Evolutionary conservation across 208 protist species (phyloP), one percentile per base, ranked within the genome.

Genomic region (Crithidia bombi): DNA sequence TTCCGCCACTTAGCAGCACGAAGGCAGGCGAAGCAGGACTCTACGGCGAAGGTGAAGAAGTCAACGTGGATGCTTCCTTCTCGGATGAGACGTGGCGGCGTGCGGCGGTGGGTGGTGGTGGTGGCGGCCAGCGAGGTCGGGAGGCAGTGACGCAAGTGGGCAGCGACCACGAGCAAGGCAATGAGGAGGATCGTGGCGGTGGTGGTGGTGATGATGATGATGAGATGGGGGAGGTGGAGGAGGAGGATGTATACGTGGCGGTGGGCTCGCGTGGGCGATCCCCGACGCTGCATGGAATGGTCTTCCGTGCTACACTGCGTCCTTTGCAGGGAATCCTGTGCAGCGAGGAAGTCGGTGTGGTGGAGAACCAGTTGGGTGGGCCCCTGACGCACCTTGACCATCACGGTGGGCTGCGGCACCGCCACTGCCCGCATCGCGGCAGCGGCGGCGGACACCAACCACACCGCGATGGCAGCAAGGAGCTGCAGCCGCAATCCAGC

Each of bases 301-400:
- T 83, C 56, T 78, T 78, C 35, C 71, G 64, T 15, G 69, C 68
- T 1, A 77, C 73, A 12, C 65, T 85, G 47, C 65, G 79, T 3
- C 75, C 79, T 4, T 39, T 85, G 57, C 69, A 65, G 7, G 70
- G 79, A 17, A 23, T 66, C 17, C 23, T 85, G 1, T 70, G 62
- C 32, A 61, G 47, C 23, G 79, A 81, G 57, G 79, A 85, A 70
- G 57, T n/a, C 14, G 79, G 73, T 32, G 62, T 62, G 2, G 51
- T 83, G 26, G 64, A 66, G 49, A 71, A 82, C 32, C 23, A 57
- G 32, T 55, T 75, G 32, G 62, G 69, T 33, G 69, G 69, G 0
- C 43, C 32, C 14, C 49, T 47, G 33, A 1, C 6, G 5, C 19
- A 47, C 38, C 30, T 12, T 39, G 5, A 35, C 43, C 44, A 21